Conservation (phyloP, 257 asterid genomes). For the Datura wrightii region DNA sequence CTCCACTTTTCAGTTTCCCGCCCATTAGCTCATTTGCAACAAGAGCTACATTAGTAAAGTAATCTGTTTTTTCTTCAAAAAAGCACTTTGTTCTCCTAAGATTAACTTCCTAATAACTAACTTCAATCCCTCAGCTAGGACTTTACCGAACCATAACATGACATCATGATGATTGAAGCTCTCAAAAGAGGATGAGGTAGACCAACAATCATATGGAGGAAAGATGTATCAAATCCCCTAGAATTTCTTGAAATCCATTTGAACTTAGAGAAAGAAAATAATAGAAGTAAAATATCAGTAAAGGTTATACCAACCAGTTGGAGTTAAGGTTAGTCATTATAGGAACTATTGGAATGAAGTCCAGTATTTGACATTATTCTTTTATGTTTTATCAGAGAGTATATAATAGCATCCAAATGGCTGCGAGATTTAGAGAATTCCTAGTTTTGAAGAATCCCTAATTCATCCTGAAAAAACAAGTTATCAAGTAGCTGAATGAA, state of each 20-base stretch:
- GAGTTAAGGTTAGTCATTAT: not conserved
- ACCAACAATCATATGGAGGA: not conserved
- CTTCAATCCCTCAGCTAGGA: no score
- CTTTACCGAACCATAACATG: not conserved
- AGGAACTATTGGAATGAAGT: not conserved
- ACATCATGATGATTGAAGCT: not conserved
- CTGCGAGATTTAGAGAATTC: not conserved
- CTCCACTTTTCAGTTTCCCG: no score
- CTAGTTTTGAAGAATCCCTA: not conserved
- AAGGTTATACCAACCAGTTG: not conserved
- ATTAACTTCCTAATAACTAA: no score
- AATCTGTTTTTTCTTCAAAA: no score
- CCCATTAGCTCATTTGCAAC: no score
- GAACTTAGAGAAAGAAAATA: not conserved
- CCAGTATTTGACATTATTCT: not conserved
- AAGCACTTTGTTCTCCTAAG: no score
- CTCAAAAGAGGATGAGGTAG: not conserved
- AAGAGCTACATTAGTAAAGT: no score
- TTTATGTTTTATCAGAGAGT: not conserved
- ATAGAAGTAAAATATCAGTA: not conserved
- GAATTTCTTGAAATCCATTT: not conserved
- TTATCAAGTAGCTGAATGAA: not conserved
- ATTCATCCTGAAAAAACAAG: not conserved
- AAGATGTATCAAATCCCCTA: not conserved
- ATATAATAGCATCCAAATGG: not conserved